Evolutionary conservation across 768 basidiomycete species (phyloP), one percentile per base, ranked within the genome.

Genomic region (Pisolithus orientalis): DNA sequence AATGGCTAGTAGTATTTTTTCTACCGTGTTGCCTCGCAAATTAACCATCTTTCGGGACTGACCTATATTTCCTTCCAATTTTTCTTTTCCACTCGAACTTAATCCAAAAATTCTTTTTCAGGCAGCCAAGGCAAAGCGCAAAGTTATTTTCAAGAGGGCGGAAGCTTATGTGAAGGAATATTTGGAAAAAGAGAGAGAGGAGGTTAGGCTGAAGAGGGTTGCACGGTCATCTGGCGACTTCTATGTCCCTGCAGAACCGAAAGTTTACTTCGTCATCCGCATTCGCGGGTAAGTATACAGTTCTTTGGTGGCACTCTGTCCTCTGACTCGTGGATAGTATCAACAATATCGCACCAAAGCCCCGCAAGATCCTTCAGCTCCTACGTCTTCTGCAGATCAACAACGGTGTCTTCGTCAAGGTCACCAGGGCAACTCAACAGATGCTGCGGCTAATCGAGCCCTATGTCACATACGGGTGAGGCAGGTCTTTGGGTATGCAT

Each of bases 361-460:
- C 96, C 65, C 88, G 94, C 69, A 99, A 99, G 81, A 97, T 99
- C 69, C 75, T 99, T 64, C 96, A 99, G 70, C 85, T 99, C 58
- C 89, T 99, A 69, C 94, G 96, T 63, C 85, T 99, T 57, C 87
- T 96, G 63, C 96, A 98, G 72, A 99, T 99, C 80, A 98, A 99
- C 85, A 98, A 94, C 67, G 96, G 95, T 71, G 86, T 99, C 44
- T 99, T 99, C 69, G 83, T 99, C 70, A 94, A 95, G 74, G 94
- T 90, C 50, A 97, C 94, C 63, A 90, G 81, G 72, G 94, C 96
- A 29, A 97, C 94, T 46, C 84, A 90, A 61, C 93, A 98, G 73
- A 99, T 98, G 96, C 85, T 99, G 62, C 90, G 92, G 67, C 82
- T 97, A 57, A 84, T 99, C 62, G 94, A 96, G 72, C 95, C 96